phyloP scores from a whole-genome alignment of 2,329 filamentous ascomycete genomes.

The Cladosporium sp. region DNA sequence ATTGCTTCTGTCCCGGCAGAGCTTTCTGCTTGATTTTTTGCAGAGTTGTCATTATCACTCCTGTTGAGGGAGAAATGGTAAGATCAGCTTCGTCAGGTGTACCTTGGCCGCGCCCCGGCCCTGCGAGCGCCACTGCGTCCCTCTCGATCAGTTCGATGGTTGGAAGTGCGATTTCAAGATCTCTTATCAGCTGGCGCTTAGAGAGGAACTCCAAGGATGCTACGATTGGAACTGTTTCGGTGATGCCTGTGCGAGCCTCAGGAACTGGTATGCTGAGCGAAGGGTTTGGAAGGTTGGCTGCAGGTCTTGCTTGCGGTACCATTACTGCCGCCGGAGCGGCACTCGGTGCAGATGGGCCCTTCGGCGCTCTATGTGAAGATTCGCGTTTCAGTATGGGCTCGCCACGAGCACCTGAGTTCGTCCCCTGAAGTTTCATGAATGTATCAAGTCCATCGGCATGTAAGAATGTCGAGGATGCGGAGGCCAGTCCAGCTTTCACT shows the following conservation, averaged over 20 bases:
- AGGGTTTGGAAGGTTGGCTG: not conserved
- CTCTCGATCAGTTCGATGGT: slow-evolving; percentile 53
- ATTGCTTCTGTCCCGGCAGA: slow-evolving; percentile 53
- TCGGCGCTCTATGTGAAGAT: no score
- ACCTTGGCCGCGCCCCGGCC: not conserved
- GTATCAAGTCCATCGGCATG: slow-evolving; percentile 6
- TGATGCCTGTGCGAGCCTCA: slow-evolving; percentile 8
- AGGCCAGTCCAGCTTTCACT: no score
- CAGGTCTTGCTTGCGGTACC: slow-evolving; percentile 4
- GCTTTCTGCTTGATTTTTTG: slow-evolving; percentile 66
- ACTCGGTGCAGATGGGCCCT: not conserved
- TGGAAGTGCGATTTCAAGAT: slow-evolving; percentile 46
- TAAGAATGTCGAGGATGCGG: no score
- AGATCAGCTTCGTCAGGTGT: slow-evolving; percentile 60
- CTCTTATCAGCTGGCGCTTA: slow-evolving; percentile 44
- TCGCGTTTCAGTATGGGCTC: no score
- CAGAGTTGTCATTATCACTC: slow-evolving; percentile 64
- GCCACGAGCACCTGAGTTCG: no score
- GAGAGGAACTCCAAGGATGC: slow-evolving; percentile 44
- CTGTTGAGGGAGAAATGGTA: slow-evolving; percentile 60
- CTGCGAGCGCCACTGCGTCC: slow-evolving; percentile 31
- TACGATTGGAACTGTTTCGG: slow-evolving; percentile 40
- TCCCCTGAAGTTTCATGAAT: slow-evolving; percentile 15
- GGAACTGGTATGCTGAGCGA: slow-evolving; percentile 10
- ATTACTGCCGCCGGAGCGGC: slow-evolving; percentile 13